A percentile compares a stretch with the other conserved stretches of the same genome.
Conservation (phyloP, 2,329 filamentous ascomycete genomes). For the Botryotinia calthae region DNA sequence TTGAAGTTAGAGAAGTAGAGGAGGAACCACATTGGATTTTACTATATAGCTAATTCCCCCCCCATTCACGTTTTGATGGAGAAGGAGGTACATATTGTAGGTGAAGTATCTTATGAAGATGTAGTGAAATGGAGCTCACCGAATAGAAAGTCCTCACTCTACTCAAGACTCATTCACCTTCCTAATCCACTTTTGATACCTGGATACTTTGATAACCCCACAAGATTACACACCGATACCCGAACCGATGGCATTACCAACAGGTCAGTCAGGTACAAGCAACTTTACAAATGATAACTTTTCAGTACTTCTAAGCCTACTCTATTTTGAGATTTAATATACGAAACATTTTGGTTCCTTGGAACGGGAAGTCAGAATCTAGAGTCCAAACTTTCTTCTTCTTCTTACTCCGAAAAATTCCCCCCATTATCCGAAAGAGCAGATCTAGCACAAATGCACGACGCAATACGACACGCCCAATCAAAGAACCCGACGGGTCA, state of each 20-base stretch:
- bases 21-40: background rate
- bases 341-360: background rate
- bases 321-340: conserved; percentile 3
- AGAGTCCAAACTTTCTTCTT: background rate
- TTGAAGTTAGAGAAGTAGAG: background rate
- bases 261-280: background rate
- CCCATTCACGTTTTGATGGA: background rate
- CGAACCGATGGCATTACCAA: conserved; percentile 1
- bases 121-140: background rate
- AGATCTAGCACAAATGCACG: background rate
- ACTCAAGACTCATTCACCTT: background rate
- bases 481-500: background rate
- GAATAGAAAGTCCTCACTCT: conserved; percentile 7
- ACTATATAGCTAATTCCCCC: background rate
- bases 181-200: conserved; percentile 6
- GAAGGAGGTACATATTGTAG: conserved; percentile 1
- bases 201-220: background rate
- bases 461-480: background rate
- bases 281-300: background rate
- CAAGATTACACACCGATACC: conserved; percentile 11
- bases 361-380: background rate
- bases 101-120: background rate
- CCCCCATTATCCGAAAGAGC: background rate
- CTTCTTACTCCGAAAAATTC: background rate
- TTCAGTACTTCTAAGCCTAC: background rate